A percentile compares a stretch with the other conserved stretches of the same genome.
phyloP scores from a whole-genome alignment of 176 grass and related monocot species.

The Thalia dealbata region DNA sequence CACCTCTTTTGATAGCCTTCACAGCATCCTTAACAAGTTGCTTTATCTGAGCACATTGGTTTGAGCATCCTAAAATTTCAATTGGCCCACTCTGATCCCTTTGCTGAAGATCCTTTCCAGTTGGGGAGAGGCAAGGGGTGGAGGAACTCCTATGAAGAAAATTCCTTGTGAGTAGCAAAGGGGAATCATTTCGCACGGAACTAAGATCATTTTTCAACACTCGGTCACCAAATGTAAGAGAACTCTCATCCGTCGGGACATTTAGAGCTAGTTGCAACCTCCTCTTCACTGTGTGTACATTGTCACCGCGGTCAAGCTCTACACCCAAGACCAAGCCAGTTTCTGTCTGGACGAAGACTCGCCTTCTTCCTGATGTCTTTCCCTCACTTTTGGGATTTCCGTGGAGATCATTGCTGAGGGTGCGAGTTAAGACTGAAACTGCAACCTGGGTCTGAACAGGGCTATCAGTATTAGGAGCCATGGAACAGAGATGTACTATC shows the following conservation, averaged over 20 bases:
- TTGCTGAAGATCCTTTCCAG: conserved; percentile 42
- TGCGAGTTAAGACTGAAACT: conserved; percentile 39
- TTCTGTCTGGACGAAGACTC: conserved; percentile 59
- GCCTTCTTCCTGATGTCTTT: conserved; percentile 38
- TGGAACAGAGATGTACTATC: conserved; percentile 9
- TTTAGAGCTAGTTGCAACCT: conserved; percentile 58
- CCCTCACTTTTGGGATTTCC: conserved; percentile 23
- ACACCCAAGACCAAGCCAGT: conserved; percentile 45
- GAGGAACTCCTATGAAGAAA: conserved; percentile 66
- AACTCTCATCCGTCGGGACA: conserved; percentile 55
- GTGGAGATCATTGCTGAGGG: conserved; percentile 31
- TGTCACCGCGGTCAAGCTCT: conserved; percentile 50
- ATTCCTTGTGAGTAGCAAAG: conserved; percentile 53
- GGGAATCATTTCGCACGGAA: conserved; percentile 49
- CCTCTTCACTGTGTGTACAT: conserved; percentile 61
- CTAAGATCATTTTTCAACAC: conserved; percentile 71
- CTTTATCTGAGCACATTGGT: conserved; percentile 28
- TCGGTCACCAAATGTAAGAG: conserved; percentile 51
- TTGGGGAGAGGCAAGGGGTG: conserved; percentile 56
- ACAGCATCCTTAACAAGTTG: conserved; percentile 63
- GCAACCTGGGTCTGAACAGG: conserved; percentile 66
- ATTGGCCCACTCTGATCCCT: conserved; percentile 40
- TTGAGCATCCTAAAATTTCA: conserved; percentile 50
- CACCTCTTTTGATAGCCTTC: conserved; percentile 46
- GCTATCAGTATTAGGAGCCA: conserved; percentile 54